Evolutionary conservation across 2,329 filamentous ascomycete species (phyloP).

Genomic region (Bipolaris gigantea): DNA sequence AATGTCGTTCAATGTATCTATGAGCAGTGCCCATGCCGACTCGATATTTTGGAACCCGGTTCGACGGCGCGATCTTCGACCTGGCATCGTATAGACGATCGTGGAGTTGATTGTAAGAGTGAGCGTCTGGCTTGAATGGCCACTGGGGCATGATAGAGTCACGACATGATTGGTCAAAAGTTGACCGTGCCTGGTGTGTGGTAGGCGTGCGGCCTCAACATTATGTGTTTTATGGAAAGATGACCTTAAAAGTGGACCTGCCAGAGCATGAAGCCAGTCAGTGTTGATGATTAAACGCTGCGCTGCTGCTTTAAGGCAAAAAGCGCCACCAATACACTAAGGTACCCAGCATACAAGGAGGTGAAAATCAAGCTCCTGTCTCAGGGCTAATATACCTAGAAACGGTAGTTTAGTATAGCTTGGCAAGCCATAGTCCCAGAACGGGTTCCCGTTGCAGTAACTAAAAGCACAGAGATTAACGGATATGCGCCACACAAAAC

Average conservation of each 20-base stretch:
- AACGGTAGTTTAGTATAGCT: no score
- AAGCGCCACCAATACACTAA: slow-evolving; percentile 9
- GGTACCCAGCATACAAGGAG: not conserved
- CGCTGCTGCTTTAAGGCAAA: not conserved
- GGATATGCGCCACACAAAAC: no score
- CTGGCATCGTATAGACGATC: not conserved
- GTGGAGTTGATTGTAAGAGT: not conserved
- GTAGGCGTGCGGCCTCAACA: not conserved
- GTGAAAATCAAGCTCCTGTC: no score
- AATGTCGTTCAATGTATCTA: not conserved
- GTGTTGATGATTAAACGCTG: not conserved
- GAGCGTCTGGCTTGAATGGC: not conserved
- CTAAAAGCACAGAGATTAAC: no score
- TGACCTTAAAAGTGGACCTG: not conserved
- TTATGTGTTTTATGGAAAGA: not conserved
- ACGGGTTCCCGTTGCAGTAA: no score
- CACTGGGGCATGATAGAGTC: not conserved
- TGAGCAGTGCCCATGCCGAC: not conserved
- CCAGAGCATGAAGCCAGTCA: not conserved
- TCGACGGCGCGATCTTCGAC: not conserved
- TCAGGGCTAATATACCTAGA: no score
- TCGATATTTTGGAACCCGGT: not conserved
- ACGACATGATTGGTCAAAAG: not conserved
- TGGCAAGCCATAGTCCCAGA: no score
- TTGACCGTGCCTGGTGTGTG: not conserved